Conservation (phyloP, 495 filamentous ascomycete species). For the Extremus antarcticus region DNA sequence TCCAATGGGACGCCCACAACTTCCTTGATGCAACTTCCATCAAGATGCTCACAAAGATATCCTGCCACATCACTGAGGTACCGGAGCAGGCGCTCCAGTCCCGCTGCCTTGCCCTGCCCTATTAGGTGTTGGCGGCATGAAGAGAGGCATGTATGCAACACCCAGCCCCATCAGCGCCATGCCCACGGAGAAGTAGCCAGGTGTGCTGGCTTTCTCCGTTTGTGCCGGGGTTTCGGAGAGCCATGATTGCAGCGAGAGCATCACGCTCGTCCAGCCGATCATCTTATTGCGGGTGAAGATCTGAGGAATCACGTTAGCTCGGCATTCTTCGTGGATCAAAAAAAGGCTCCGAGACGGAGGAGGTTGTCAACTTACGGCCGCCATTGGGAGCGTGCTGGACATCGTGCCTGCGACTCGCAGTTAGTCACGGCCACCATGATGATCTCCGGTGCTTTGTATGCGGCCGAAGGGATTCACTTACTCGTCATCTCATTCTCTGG, state of each 20-base stretch:
- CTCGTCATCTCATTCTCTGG: slow-evolving; percentile 46
- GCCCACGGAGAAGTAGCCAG: slow-evolving; percentile 72
- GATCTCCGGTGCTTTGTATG: slow-evolving; percentile 14
- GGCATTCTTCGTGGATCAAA: too few relatives aligned
- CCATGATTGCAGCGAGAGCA: slow-evolving; percentile 78
- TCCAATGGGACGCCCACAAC: too few relatives aligned
- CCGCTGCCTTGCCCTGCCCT: slow-evolving; percentile 13
- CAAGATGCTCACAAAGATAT: not conserved
- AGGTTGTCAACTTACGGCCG: slow-evolving; percentile 57
- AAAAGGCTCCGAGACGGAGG: not conserved
- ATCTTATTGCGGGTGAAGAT: slow-evolving; percentile 80
- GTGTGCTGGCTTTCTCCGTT: slow-evolving; percentile 54
- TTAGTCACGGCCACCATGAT: too few relatives aligned
- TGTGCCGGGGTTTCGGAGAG: slow-evolving; percentile 71
- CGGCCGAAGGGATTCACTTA: slow-evolving; percentile 23
- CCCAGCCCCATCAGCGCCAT: slow-evolving; percentile 84
- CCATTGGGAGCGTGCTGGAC: slow-evolving; percentile 82
- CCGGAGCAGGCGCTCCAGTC: slow-evolving; percentile 28
- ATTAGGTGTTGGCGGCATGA: slow-evolving; percentile 52
- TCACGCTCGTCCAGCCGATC: slow-evolving; percentile 58
- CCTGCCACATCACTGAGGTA: slow-evolving; percentile 26
- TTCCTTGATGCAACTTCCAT: not conserved
- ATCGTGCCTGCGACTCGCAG: slow-evolving; percentile 46
- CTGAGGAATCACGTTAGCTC: slow-evolving; percentile 27
- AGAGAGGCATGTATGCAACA: slow-evolving; percentile 75